Base-by-base conservation (phyloP, 257 asterid genomes). In the Nicotiana undulata region DNA sequence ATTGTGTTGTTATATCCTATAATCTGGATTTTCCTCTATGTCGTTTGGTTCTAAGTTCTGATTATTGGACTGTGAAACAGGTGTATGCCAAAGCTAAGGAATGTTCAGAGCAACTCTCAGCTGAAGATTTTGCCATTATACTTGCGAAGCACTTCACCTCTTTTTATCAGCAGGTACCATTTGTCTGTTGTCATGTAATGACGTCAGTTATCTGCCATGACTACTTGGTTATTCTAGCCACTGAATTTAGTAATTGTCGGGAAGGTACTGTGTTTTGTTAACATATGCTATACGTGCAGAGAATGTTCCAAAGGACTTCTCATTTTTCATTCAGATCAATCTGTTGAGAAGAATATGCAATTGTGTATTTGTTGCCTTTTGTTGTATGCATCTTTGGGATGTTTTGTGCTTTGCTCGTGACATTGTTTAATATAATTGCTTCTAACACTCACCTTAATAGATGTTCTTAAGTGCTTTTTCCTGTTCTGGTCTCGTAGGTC, bases 11-110 rank as follows among this genome's bases (percentile, higher is more conserved):
- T 72, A 7, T 12, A 20, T 6, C 0, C 9, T 44, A 7, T 64
- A 20, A 13, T 77, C 20, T 75, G 16, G 5, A 9, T 4, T 79
- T 63, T 44, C n/a, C 28, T 3, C 11, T 17, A 22, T 70, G 24
- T 55, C 29, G 24, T 64, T 31, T 49, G 40, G 77, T 65, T 24
- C 20, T 31, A 12, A 37, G 49, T 16, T 37, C 28, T 22, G 8
- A 74, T 28, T 44, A 78, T 64, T 84, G 80, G 29, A 83, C 22
- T 66, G 37, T 80, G 81, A 66, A 77, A 85, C 87, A 96, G 99
- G 98, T 96, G 11, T 96, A 96, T 86, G 98, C 89, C 79, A 96
- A 94, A 85, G 99, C 99, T 61, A 94, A 96, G 85, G 98, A 96
- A 85, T 90, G 96, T 75, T 74, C 86, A 66, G 86, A 89, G 76